Conservation (phyloP, 306 rosid species). For the Neltuma alba region DNA sequence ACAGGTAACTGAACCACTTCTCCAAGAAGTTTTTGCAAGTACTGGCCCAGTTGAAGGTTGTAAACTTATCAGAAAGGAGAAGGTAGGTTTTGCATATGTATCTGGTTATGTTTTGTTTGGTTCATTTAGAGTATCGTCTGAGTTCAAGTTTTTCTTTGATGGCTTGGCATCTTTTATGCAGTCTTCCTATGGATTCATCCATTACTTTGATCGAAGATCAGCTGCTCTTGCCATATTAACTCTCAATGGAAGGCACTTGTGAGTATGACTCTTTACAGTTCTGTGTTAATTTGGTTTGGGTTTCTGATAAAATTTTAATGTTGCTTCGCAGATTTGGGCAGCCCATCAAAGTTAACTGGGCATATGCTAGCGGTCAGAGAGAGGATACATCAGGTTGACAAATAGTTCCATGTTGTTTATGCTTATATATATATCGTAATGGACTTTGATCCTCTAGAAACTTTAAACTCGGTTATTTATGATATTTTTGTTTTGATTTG, state of each 20-base stretch:
- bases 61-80: constrained; percentile 94
- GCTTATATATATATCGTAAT: constrained; percentile 7
- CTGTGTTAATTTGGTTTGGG: constrained; percentile 18
- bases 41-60: constrained; percentile 94
- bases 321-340: constrained; percentile 84
- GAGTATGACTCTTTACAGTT: constrained; percentile 39
- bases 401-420: constrained; percentile 5
- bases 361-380: constrained; percentile 97
- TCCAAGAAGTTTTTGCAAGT: constrained; percentile 96
- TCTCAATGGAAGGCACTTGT: constrained; percentile 98
- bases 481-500: constrained; percentile 35
- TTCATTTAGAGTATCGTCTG: constrained; percentile 17
- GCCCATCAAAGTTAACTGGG: constrained; percentile 99
- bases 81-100: constrained; percentile 50
- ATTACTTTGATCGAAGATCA: constrained; percentile 93
- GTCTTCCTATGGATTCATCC: constrained; percentile 98
- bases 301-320: constrained; percentile 30
- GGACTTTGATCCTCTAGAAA: neutral
- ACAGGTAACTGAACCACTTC: constrained; percentile 95
- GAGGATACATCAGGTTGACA: constrained; percentile 94
- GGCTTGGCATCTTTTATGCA: constrained; percentile 46
- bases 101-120: constrained; percentile 21
- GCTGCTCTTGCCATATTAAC: constrained; percentile 92
- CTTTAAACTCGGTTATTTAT: constrained; percentile 26
- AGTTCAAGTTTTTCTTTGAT: constrained; percentile 12